Conservation (phyloP, 805 yeast species). For the Metschnikowia lunata region DNA sequence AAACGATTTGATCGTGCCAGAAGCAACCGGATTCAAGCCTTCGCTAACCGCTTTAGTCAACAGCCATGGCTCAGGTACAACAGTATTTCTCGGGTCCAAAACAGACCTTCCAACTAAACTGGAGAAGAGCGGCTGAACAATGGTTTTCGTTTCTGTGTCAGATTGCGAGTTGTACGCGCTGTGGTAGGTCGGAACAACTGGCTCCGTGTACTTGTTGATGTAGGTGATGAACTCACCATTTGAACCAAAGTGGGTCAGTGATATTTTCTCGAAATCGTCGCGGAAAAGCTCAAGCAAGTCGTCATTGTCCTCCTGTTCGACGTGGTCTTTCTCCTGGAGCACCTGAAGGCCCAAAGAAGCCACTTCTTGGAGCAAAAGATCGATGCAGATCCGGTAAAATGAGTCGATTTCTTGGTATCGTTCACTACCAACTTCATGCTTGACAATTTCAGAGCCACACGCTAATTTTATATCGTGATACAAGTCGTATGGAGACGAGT, state of each 20-base stretch:
- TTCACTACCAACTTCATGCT: slow-evolving; percentile 45
- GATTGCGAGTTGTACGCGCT: slow-evolving; percentile 29
- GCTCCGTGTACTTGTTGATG: slow-evolving; percentile 31
- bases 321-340: slow-evolving; percentile 11
- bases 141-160: slow-evolving; percentile 40
- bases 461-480: slow-evolving; percentile 67
- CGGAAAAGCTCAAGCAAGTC: slow-evolving; percentile 37
- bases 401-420: slow-evolving; percentile 53
- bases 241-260: slow-evolving; percentile 45
- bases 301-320: slow-evolving; percentile 12
- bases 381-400: slow-evolving; percentile 59
- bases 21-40: slow-evolving; percentile 18
- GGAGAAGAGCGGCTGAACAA: slow-evolving; percentile 75
- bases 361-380: slow-evolving; percentile 59
- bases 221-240: slow-evolving; percentile 57
- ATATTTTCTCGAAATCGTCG: slow-evolving; percentile 58
- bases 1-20: slow-evolving; percentile 27
- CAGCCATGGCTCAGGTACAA: slow-evolving; percentile 62
- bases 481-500: slow-evolving; percentile 48
- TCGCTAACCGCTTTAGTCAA: slow-evolving; percentile 53
- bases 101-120: slow-evolving; percentile 65
- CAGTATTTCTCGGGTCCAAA: slow-evolving; percentile 69
- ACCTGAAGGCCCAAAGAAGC: slow-evolving; percentile 35
- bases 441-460: slow-evolving; percentile 44
- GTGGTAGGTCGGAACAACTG: slow-evolving; percentile 20